Evolutionary conservation across 768 basidiomycete genomes (phyloP).

Genomic region (Neoboletus subvelutipes): DNA sequence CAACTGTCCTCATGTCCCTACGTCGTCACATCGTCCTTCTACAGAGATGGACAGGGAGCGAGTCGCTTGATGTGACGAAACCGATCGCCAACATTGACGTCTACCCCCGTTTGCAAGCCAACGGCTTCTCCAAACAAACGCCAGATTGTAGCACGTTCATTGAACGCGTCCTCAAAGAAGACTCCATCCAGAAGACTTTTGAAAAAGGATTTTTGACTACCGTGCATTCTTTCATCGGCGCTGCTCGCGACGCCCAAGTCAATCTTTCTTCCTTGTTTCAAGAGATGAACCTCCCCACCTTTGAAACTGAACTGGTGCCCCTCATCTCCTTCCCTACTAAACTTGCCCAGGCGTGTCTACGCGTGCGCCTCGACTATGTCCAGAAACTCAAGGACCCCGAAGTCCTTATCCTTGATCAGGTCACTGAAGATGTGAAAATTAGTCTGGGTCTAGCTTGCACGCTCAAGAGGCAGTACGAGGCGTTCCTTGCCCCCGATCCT

Average conservation of each 20-base stretch:
- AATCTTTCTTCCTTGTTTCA: constrained; percentile 72
- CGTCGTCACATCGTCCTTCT: constrained; percentile 77
- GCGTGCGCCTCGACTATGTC: constrained; percentile 86
- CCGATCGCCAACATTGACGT: constrained; percentile 67
- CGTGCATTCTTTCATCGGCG: constrained; percentile 81
- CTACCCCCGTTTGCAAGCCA: constrained; percentile 29
- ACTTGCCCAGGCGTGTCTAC: constrained; percentile 88
- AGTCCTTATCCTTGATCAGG: constrained; percentile 88
- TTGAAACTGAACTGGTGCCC: constrained; percentile 84
- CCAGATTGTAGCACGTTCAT: constrained; percentile 84
- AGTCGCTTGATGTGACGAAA: constrained; percentile 84
- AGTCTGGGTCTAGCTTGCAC: constrained; percentile 90
- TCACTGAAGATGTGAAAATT: constrained; percentile 89
- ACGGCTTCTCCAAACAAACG: constrained; percentile 42
- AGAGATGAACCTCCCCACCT: constrained; percentile 89
- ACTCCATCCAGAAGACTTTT: constrained; percentile 92
- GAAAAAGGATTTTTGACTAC: constrained; percentile 87
- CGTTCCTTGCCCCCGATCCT: constrained; percentile 84
- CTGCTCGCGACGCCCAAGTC: constrained; percentile 85
- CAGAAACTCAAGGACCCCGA: constrained; percentile 87
- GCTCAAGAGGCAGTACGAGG: constrained; percentile 92
- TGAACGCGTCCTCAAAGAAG: constrained; percentile 92
- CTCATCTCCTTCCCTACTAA: constrained; percentile 96
- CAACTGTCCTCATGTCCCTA: constrained; percentile 82
- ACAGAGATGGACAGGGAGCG: constrained; percentile 92